Conservation (phyloP, 768 basidiomycete species). For the Calocybe cyanea region DNA sequence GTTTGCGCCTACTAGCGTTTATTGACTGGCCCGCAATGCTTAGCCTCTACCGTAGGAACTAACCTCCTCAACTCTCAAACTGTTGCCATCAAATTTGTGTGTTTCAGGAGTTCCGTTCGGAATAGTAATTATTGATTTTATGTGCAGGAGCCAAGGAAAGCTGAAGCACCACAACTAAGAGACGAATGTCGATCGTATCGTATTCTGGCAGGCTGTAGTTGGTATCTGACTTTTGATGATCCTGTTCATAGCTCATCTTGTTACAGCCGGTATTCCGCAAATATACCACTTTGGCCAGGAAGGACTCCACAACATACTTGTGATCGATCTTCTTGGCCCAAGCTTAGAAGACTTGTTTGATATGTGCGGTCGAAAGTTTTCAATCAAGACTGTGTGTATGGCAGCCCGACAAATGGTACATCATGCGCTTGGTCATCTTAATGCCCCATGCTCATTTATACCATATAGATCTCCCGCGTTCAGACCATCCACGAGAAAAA, state of each 20-base stretch:
- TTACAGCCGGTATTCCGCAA: conserved; percentile 90
- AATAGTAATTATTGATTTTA: conserved; percentile 10
- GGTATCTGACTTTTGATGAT: conserved; percentile 31
- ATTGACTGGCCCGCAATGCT: conserved; percentile 4
- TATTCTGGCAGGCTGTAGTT: conserved; percentile 85
- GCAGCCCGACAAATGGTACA: conserved; percentile 94
- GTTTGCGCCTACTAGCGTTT: conserved; percentile 29
- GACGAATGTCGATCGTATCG: conserved; percentile 99
- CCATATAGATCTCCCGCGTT: conserved; percentile 77
- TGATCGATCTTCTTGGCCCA: conserved; percentile 96
- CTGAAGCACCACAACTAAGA: conserved; percentile 95
- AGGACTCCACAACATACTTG: conserved; percentile 96
- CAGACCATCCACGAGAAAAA: conserved; percentile 99
- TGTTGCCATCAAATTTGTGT: conserved; percentile 99
- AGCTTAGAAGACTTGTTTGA: conserved; percentile 98
- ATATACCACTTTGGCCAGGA: conserved; percentile 99
- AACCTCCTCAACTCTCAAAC: conserved; percentile 98
- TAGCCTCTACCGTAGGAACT: conserved; percentile 58
- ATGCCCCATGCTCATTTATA: conserved; percentile 7
- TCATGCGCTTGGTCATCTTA: conserved; percentile 4
- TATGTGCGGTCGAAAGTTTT: conserved; percentile 98
- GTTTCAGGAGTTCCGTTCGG: conserved; percentile 30
- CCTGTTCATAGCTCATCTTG: conserved; percentile 17
- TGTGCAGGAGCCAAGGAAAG: conserved; percentile 78
- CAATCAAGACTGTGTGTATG: conserved; percentile 98